phyloP scores from a whole-genome alignment of 495 filamentous ascomycete species.

The Penicillium odoratum region DNA sequence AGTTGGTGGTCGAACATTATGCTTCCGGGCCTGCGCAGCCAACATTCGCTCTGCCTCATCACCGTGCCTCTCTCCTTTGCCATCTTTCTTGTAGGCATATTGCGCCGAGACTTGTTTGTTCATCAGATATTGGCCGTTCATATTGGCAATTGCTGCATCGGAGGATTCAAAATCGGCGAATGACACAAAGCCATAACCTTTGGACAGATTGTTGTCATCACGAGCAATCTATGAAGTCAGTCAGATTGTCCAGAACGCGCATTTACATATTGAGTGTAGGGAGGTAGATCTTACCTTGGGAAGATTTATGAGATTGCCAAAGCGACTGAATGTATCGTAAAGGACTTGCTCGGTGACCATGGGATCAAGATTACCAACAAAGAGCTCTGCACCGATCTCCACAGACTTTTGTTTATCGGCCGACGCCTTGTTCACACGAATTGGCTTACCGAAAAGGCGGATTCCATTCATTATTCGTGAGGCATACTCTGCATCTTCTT shows the following conservation, averaged over 20 bases:
- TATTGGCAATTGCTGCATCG: constrained; percentile 85
- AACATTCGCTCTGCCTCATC: constrained; percentile 92
- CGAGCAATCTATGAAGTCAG: constrained; percentile 65
- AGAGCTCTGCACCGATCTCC: constrained; percentile 95
- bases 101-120: constrained; percentile 95
- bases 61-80: constrained; percentile 94
- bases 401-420: constrained; percentile 96
- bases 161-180: constrained; percentile 94
- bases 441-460: constrained; percentile 87
- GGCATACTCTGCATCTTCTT: constrained; percentile 96
- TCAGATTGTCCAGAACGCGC: background rate
- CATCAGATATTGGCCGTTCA: constrained; percentile 97
- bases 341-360: constrained; percentile 95
- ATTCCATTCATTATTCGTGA: constrained; percentile 96
- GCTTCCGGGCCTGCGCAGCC: constrained; percentile 88
- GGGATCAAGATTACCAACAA: constrained; percentile 92
- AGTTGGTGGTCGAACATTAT: constrained; percentile 78
- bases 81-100: constrained; percentile 99
- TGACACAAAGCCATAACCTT: constrained; percentile 96
- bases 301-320: constrained; percentile 77
- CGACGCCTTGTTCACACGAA: constrained; percentile 93
- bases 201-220: constrained; percentile 86
- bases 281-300: constrained; percentile 62
- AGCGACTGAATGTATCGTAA: constrained; percentile 96
- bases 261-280: background rate